phyloP scores from a whole-genome alignment of 495 filamentous ascomycete genomes.

The Aspergillus egyptiacus region DNA sequence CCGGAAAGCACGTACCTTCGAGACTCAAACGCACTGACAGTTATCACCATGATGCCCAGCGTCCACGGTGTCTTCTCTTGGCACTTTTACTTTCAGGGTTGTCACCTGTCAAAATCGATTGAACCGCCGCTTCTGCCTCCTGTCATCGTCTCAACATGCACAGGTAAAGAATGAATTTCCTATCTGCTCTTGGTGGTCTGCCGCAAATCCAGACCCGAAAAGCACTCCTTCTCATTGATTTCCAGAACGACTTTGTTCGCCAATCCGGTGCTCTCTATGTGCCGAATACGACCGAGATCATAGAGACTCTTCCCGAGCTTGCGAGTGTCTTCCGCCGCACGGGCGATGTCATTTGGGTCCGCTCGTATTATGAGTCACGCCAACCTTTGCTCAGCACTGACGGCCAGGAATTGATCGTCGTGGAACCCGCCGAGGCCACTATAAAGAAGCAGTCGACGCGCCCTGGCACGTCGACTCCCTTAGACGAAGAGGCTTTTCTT shows the following conservation, averaged over 20 bases:
- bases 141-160: slow-evolving; percentile 10
- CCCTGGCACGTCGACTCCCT: slow-evolving; percentile 24
- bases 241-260: slow-evolving; percentile 87
- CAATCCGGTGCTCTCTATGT: slow-evolving; percentile 63
- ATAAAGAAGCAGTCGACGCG: slow-evolving; percentile 12
- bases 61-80: too few relatives aligned
- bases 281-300: slow-evolving; percentile 55
- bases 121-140: not conserved
- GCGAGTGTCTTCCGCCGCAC: slow-evolving; percentile 66
- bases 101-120: too few relatives aligned
- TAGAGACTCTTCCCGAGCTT: slow-evolving; percentile 60
- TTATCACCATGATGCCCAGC: too few relatives aligned
- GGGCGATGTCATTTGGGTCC: slow-evolving; percentile 86
- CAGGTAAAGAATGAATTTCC: slow-evolving; percentile 31
- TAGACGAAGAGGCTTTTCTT: slow-evolving; percentile 60
- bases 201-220: slow-evolving; percentile 64
- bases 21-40: too few relatives aligned
- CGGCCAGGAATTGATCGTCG: slow-evolving; percentile 34
- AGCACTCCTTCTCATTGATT: slow-evolving; percentile 77
- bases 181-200: slow-evolving; percentile 32
- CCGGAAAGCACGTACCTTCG: too few relatives aligned
- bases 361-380: slow-evolving; percentile 63
- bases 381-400: slow-evolving; percentile 46
- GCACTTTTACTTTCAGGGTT: too few relatives aligned
- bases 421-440: slow-evolving; percentile 22